A percentile compares a stretch with the other conserved stretches of the same genome.
Evolutionary conservation across 495 filamentous ascomycete species (phyloP).

Genomic region (Tuber melanosporum): DNA sequence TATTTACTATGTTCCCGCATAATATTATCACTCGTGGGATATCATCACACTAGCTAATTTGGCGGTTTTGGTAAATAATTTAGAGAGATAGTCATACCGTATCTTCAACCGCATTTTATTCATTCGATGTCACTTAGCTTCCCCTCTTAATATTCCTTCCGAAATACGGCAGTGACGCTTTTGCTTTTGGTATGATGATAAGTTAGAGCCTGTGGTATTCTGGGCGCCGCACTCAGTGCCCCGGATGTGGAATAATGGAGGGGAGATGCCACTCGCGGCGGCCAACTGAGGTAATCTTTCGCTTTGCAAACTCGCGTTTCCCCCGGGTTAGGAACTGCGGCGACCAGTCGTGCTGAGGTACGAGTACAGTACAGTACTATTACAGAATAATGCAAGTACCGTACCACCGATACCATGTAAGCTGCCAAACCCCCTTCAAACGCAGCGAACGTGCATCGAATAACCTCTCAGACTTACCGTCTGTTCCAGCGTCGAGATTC

Average conservation of each 20-base stretch:
- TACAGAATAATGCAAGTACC: neutral
- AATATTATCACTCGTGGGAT: too few relatives aligned
- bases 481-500: too few relatives aligned
- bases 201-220: neutral
- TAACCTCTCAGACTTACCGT: neutral
- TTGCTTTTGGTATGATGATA: neutral
- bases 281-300: neutral
- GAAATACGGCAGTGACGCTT: neutral
- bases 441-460: neutral
- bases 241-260: neutral
- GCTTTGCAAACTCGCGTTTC: neutral
- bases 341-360: neutral
- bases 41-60: neutral
- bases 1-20: too few relatives aligned
- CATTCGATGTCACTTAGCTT: neutral
- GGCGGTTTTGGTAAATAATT: neutral
- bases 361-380: neutral
- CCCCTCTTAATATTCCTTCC: neutral
- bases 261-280: neutral
- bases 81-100: neutral
- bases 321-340: neutral
- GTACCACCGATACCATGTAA: neutral
- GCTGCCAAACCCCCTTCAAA: neutral
- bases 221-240: neutral
- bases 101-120: neutral